Evolutionary conservation across 257 asterid genomes (phyloP), one percentile per base, ranked within the genome.

Genomic region (Thymus mandschuricus): DNA sequence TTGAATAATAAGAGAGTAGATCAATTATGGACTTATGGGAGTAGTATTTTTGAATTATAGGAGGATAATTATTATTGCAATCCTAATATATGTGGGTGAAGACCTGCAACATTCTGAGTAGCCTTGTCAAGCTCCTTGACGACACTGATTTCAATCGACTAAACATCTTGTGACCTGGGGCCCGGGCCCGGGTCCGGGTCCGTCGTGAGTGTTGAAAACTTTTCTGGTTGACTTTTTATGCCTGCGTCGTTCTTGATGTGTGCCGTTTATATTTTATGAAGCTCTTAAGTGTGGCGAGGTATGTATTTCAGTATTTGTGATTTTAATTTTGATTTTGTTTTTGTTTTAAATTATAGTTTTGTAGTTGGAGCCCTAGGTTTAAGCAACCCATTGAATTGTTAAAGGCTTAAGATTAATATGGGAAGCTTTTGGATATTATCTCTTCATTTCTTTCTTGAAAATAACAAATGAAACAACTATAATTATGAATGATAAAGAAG

Each of bases 121-220:
- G 72, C 38, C 40, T 49, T 68, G 70, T 75, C 66, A 61, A 61
- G 64, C 75, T 75, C 66, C 64, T 70, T 40, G 70, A 43, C 74
- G 74, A 71, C 78, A 77, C 48, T 57, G 44, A 64, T 69, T 43
- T 56, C 48, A 69, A 57, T 59, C 65, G 55, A 60, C 33, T 5
- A 30, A 44, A 45, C 44, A 46, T 52, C 71, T 49, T 63, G 71
- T 80, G 74, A 71, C 78, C 54, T 54, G 46, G 9, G 60, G 45
- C 35, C 52, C 52, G 49, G 52, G 1, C 52, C 52, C 12, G 52
- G 1, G 77, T 66, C 59, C 41, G 79, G 79, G 9, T 73, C 73
- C 72, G n/a, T 40, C 0, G 8, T 15, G 21, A 21, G 4, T 56
- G 68, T 54, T 35, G 64, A 27, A 67, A 58, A 13, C 2, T 31